Evolutionary conservation across 2,329 filamentous ascomycete genomes (phyloP).

Genomic region (Sclerotinia subarctica): DNA sequence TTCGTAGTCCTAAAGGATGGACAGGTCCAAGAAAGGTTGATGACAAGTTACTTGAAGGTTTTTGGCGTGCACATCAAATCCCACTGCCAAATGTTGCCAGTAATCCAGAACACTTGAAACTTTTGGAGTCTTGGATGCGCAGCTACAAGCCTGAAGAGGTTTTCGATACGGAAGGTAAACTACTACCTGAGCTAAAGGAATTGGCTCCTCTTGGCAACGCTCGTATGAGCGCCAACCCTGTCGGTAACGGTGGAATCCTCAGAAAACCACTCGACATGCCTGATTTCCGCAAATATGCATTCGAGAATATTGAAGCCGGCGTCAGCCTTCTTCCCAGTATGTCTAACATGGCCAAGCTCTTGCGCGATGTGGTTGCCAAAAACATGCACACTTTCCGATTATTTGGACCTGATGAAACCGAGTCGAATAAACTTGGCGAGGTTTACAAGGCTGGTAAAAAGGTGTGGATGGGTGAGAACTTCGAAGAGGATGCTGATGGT

Average conservation of each 20-base stretch:
- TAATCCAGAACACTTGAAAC: conserved; percentile 62
- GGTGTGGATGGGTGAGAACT: conserved; percentile 76
- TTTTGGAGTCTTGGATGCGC: conserved; percentile 74
- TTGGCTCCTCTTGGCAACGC: conserved; percentile 63
- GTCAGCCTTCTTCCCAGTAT: conserved; percentile 59
- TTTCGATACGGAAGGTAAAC: conserved; percentile 61
- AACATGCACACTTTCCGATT: conserved; percentile 70
- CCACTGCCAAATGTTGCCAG: conserved; percentile 67
- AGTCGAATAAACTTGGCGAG: conserved; percentile 72
- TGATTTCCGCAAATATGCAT: conserved; percentile 65
- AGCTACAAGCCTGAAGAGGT: conserved; percentile 71
- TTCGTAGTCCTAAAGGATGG: conserved; percentile 78
- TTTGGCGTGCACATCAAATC: conserved; percentile 76
- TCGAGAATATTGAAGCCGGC: conserved; percentile 60
- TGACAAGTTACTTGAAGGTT: conserved; percentile 69
- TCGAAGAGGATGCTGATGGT: conserved; percentile 71
- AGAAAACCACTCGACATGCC: conserved; percentile 66
- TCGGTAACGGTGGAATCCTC: conserved; percentile 68
- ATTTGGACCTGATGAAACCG: conserved; percentile 76
- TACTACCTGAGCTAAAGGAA: conserved; percentile 59
- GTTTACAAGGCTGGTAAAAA: conserved; percentile 75
- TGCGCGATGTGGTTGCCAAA: conserved; percentile 62
- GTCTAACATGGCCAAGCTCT: conserved; percentile 64
- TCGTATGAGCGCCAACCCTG: conserved; percentile 75
- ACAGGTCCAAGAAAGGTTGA: conserved; percentile 70